phyloP scores from a whole-genome alignment of 1,139 yeast species.

The Pichiaceae sp. region DNA sequence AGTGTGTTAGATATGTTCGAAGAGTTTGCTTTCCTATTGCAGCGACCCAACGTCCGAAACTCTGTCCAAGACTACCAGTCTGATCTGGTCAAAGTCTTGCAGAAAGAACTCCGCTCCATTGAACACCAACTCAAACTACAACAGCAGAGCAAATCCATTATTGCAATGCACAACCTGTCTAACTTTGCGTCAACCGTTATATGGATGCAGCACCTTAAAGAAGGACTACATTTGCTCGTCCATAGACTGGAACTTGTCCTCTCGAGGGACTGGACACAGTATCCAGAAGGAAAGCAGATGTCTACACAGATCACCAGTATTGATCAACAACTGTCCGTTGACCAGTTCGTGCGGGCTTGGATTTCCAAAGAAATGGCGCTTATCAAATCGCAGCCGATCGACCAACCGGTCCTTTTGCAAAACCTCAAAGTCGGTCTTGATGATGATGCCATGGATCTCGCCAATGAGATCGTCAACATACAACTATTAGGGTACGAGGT shows the following conservation, averaged over 20 bases:
- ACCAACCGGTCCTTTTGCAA: conserved; percentile 31
- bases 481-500: conserved; percentile 47
- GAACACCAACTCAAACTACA: conserved; percentile 32
- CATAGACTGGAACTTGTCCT: conserved; percentile 42
- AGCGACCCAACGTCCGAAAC: conserved; percentile 41
- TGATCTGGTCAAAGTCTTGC: conserved; percentile 37
- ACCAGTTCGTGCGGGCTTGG: conserved; percentile 43
- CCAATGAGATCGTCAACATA: conserved; percentile 48
- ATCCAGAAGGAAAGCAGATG: conserved; percentile 65
- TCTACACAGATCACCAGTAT: conserved; percentile 40
- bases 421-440: conserved; percentile 42
- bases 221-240: conserved; percentile 32
- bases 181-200: conserved; percentile 36
- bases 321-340: conserved; percentile 36
- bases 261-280: conserved; percentile 69
- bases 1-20: conserved; percentile 46
- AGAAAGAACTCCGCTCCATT: conserved; percentile 33
- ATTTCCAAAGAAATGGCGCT: conserved; percentile 19
- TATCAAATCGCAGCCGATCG: conserved; percentile 17
- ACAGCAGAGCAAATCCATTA: conserved; percentile 26
- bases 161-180: conserved; percentile 37
- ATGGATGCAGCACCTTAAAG: conserved; percentile 43
- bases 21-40: conserved; percentile 36
- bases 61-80: conserved; percentile 51
- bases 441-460: conserved; percentile 32